phyloP scores from a whole-genome alignment of 2,329 filamentous ascomycete genomes.

The Chrysoporthe deuterocubensis region DNA sequence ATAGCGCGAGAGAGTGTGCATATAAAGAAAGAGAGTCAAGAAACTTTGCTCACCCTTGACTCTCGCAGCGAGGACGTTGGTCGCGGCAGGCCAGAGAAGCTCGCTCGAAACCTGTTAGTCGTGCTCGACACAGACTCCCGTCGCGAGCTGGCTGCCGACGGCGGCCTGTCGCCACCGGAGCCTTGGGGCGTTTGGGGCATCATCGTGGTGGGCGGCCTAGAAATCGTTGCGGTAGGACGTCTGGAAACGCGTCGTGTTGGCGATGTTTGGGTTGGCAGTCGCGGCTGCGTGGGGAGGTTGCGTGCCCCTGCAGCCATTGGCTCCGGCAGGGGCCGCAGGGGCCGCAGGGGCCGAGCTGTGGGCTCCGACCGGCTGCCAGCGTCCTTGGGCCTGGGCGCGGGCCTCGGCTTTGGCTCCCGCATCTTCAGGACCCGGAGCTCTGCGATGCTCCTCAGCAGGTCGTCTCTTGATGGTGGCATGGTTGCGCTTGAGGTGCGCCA shows the following conservation, averaged over 20 bases:
- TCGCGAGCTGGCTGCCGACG: constrained; percentile 31
- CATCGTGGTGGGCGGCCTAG: constrained; percentile 24
- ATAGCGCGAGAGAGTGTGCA: background rate
- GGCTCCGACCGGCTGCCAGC: background rate
- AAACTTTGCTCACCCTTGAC: constrained; percentile 35
- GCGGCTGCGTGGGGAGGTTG: background rate
- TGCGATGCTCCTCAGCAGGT: background rate
- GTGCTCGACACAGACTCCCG: constrained; percentile 32
- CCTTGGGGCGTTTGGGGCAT: constrained; percentile 34
- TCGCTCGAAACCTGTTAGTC: constrained; percentile 34
- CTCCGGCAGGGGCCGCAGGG: background rate
- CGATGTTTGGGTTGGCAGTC: constrained; percentile 2
- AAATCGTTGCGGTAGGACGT: background rate
- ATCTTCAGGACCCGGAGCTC: background rate
- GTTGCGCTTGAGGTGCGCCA: background rate
- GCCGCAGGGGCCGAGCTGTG: constrained; percentile 8
- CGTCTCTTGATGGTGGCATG: background rate
- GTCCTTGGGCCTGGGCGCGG: background rate
- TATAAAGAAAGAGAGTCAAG: too few relatives aligned
- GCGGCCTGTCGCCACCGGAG: constrained; percentile 31
- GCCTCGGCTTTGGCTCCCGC: background rate
- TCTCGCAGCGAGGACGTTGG: constrained; percentile 35
- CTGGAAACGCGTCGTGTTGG: constrained; percentile 7
- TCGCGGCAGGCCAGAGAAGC: constrained; percentile 33
- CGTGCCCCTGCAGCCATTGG: background rate